Conservation (phyloP, 805 yeast genomes). For the Soucietia sequanensis region DNA sequence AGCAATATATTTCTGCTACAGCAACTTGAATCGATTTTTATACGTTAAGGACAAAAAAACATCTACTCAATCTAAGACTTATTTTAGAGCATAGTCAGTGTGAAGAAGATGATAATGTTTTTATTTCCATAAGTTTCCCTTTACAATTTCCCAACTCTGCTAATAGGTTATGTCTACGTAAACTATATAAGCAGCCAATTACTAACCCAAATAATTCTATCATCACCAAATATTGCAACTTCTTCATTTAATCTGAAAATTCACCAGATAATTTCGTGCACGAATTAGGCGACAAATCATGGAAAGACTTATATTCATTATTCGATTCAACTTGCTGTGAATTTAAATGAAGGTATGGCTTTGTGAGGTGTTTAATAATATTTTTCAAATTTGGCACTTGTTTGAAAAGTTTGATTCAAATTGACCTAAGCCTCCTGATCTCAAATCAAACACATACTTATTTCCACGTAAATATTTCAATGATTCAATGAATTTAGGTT, state of each 20-base stretch:
- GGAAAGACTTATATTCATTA: constrained; percentile 15
- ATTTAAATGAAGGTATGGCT: constrained; percentile 29
- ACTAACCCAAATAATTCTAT: constrained; percentile 39
- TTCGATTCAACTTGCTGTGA: background rate
- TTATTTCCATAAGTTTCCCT: too few relatives aligned
- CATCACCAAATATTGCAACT: constrained; percentile 26
- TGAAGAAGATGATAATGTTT: too few relatives aligned
- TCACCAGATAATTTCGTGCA: constrained; percentile 43
- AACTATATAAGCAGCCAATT: too few relatives aligned
- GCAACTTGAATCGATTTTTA: too few relatives aligned
- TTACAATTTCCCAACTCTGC: too few relatives aligned
- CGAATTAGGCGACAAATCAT: constrained; percentile 14
- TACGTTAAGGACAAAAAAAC: too few relatives aligned
- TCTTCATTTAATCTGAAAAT: constrained; percentile 33
- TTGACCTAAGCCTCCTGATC: constrained; percentile 38
- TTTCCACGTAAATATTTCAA: constrained; percentile 32
- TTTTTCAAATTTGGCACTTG: constrained; percentile 26
- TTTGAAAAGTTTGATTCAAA: constrained; percentile 29
- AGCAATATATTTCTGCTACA: too few relatives aligned
- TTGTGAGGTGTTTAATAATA: constrained; percentile 43
- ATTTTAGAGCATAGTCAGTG: too few relatives aligned
- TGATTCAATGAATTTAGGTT: constrained; percentile 23
- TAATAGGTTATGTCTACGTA: too few relatives aligned
- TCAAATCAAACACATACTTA: constrained; percentile 35
- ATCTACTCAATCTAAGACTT: too few relatives aligned